Evolutionary conservation across 164 flowering plant species (phyloP).

Genomic region (Cinnamomum chago): DNA sequence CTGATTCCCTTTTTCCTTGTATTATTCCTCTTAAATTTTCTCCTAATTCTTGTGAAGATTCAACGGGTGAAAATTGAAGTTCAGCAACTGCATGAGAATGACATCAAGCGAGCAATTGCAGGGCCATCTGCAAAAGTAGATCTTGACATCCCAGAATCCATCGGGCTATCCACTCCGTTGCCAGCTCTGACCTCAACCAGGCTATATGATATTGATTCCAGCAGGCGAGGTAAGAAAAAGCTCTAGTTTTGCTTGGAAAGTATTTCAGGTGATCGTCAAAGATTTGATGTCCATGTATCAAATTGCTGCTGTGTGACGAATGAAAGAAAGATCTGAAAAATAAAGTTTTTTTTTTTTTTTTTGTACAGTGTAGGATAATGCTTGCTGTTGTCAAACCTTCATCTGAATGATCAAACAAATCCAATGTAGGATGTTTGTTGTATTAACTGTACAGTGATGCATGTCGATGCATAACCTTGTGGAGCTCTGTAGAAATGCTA

Average conservation of each 20-base stretch:
- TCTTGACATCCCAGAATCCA: constrained; percentile 95
- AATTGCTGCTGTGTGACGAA: not conserved
- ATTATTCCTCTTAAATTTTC: not conserved
- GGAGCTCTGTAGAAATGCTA: not conserved
- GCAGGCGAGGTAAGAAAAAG: constrained; percentile 65
- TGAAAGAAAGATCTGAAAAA: too few relatives aligned
- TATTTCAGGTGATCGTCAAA: not conserved
- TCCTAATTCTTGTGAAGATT: constrained; percentile 39
- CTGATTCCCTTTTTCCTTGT: not conserved
- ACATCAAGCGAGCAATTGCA: constrained; percentile 48
- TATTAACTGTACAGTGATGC: not conserved
- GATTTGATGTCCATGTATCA: not conserved
- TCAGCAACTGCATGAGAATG: constrained; percentile 44
- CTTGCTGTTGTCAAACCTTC: not conserved
- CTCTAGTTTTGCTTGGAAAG: constrained; percentile 6
- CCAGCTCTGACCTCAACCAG: constrained; percentile 51
- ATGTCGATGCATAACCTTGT: not conserved
- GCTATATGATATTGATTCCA: constrained; percentile 56
- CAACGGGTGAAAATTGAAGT: constrained; percentile 51
- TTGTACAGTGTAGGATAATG: not conserved
- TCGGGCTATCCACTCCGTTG: constrained; percentile 46
- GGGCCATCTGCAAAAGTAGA: constrained; percentile 51
- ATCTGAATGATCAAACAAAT: too few relatives aligned
- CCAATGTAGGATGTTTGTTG: not conserved
- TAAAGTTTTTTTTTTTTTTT: not conserved